Evolutionary conservation across 1,284 basidiomycete species (phyloP).

Genomic region (Albatrellus sp.): DNA sequence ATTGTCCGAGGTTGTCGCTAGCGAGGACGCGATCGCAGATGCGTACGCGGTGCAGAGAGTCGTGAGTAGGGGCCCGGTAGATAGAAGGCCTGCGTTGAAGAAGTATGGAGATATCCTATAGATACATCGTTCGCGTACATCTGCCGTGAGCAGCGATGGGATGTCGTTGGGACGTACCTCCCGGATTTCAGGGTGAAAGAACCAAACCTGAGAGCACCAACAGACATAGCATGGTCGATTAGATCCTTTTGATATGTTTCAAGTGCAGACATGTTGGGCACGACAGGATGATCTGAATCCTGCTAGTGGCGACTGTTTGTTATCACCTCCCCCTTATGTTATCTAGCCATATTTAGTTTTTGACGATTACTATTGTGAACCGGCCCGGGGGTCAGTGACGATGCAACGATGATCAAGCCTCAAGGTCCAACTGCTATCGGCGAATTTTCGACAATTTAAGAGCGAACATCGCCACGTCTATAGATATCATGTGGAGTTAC

Average conservation of each 20-base stretch:
- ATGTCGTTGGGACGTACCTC: slow-evolving; percentile 50
- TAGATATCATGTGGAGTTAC: no score
- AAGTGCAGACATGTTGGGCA: slow-evolving; percentile 11
- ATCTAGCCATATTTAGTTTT: not conserved
- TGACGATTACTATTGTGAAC: no score
- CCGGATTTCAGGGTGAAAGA: slow-evolving; percentile 91
- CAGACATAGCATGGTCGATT: slow-evolving; percentile 32
- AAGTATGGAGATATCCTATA: slow-evolving; percentile 86
- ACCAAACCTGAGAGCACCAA: slow-evolving; percentile 79
- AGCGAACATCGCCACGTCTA: no score
- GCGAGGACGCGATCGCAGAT: slow-evolving; percentile 44
- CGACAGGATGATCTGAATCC: no score
- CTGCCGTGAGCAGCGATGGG: not conserved
- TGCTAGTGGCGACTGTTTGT: no score
- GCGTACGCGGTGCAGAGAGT: slow-evolving; percentile 85
- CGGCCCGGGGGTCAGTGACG: no score
- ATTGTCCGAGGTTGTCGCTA: slow-evolving; percentile 23
- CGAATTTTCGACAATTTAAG: no score
- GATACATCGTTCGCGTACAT: not conserved
- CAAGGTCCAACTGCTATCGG: no score
- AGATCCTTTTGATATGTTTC: slow-evolving; percentile 31
- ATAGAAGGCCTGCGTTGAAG: slow-evolving; percentile 89
- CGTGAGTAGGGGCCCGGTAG: slow-evolving; percentile 73
- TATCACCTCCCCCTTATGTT: not conserved
- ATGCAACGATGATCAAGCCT: no score